Base-by-base conservation (phyloP, 179 eudicot genomes). In the Nepenthes alata region DNA sequence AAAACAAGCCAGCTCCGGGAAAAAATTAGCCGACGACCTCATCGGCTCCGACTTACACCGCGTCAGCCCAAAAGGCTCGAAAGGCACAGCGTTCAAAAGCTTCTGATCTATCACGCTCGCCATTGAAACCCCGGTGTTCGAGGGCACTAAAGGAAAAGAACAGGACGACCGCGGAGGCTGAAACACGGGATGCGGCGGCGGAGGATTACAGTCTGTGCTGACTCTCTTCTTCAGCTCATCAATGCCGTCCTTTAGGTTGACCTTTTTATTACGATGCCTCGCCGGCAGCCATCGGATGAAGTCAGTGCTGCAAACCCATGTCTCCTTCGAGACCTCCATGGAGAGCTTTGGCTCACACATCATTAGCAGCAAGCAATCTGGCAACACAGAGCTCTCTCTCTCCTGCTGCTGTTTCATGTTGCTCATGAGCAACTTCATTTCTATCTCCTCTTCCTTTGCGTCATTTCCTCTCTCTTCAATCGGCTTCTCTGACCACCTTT, bases 301-400 rank as follows among this genome's bases (percentile, higher is more conserved):
- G 55, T 91, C 96, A 0, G 86, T 85, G 67, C 80, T 75, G 67
- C 89, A 81, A 0, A 91, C 91, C 98, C 98, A 91, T 6, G 98
- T 91, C 55, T 91, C 98, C 56, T 86, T 81, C 1, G 96, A 91
- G 1, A 89, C 98, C 63, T 91, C 98, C 98, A 91, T 91, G 11
- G 98, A 91, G 0, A 91, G 71, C 76, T 91, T 91, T 0, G 96
- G 96, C 74, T 91, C 98, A 47, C 87, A 83, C 88, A 83, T 84
- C 98, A 91, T 91, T 36, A 91, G 54, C 16, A 91, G 74, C 62
- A 91, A 76, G 66, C 96, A 91, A 53, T 89, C 96, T 15, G 98
- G 98, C 72, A 91, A 70, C 3, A 55, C 70, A 35, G 68, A 37
- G 53, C 57, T 38, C 12, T 58, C 62, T 15, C 48, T 68, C 12